phyloP scores from a whole-genome alignment of 2,329 filamentous ascomycete genomes.

The Epicoccum nigrum region DNA sequence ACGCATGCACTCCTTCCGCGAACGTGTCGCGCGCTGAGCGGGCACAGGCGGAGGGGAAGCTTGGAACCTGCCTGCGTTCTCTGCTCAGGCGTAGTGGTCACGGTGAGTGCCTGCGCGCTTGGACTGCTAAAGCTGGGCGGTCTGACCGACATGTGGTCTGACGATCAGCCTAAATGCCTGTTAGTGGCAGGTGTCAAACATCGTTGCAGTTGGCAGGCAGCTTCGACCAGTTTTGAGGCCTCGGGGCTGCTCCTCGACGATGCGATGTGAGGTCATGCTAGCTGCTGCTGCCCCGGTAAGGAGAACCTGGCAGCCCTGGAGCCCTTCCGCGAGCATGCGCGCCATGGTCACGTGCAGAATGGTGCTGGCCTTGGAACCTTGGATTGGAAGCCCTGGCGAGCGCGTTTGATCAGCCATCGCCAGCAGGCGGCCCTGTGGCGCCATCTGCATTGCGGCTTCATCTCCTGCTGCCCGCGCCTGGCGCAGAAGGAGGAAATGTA shows the following conservation, averaged over 20 bases:
- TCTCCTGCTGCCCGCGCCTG: conserved; percentile 28
- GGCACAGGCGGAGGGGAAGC: conserved; percentile 7
- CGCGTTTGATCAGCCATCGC: not conserved
- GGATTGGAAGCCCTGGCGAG: too few species aligned
- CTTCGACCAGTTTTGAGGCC: conserved; percentile 17
- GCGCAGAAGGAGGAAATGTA: conserved; percentile 35
- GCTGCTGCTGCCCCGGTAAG: conserved; percentile 6
- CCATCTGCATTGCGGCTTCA: conserved; percentile 22
- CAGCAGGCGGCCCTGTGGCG: conserved; percentile 10
- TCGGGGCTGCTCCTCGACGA: conserved; percentile 8
- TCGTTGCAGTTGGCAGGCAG: conserved; percentile 12
- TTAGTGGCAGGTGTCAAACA: conserved; percentile 19
- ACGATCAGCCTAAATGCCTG: conserved; percentile 19
- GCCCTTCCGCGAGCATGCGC: conserved; percentile 3
- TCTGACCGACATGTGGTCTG: conserved; percentile 13
- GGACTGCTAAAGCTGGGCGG: conserved; percentile 17
- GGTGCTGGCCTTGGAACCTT: too few species aligned
- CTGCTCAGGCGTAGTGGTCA: conserved; percentile 1
- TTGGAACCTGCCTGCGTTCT: conserved; percentile 1
- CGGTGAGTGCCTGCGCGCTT: conserved; percentile 15
- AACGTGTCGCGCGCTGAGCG: conserved; percentile 12
- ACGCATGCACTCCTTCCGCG: conserved; percentile 10
- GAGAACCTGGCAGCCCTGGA: conserved; percentile 19
- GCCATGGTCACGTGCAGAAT: conserved; percentile 11
- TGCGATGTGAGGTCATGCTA: conserved; percentile 15